These are phyloP conservation scores for Cyamopsis tetragonoloba DNA, from an alignment of 306 rosid species.

Conservation along the genomic window DNA sequence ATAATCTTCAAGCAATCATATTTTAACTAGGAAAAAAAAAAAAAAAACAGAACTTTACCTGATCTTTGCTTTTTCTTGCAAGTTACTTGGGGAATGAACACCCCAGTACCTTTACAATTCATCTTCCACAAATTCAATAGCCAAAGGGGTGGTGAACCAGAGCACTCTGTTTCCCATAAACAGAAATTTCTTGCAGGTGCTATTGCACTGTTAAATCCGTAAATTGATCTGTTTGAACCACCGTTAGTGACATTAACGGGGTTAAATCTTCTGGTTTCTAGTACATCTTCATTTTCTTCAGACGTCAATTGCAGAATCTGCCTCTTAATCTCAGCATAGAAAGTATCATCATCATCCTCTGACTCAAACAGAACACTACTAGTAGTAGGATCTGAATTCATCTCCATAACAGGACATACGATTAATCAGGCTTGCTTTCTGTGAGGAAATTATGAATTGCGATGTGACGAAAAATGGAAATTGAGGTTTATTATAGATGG, in stretches of 20 bases:
- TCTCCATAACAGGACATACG: slow-evolving; percentile 18
- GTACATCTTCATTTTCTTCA: slow-evolving; percentile 43
- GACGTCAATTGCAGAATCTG: slow-evolving; percentile 60
- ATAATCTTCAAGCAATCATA: not conserved
- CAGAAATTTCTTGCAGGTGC: slow-evolving; percentile 9
- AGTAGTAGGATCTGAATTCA: slow-evolving; percentile 23
- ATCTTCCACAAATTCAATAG: slow-evolving; percentile 45
- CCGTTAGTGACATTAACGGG: not conserved
- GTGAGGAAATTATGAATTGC: not conserved
- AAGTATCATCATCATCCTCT: slow-evolving; percentile 46
- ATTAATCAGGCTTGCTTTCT: not conserved
- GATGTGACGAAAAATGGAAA: not conserved
- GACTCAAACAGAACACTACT: slow-evolving; percentile 32
- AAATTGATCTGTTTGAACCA: not conserved
- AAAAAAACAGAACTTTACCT: slow-evolving; percentile 24
- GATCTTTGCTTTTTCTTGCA: slow-evolving; percentile 31
- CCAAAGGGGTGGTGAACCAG: slow-evolving; percentile 39
- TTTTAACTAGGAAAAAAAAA: not conserved
- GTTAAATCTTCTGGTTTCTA: slow-evolving; percentile 20
- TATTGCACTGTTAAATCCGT: not conserved
- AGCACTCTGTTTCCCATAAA: slow-evolving; percentile 34
- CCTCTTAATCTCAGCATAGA: slow-evolving; percentile 61
- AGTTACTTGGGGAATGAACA: slow-evolving; percentile 62
- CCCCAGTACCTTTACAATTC: slow-evolving; percentile 68
- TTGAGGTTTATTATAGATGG: slow-evolving; percentile 23